Percentiles rank a stretch among this genome's conserved stretches.
Conservation (phyloP, 352 stramenopile genomes). For the Lagenidium giganteum region DNA sequence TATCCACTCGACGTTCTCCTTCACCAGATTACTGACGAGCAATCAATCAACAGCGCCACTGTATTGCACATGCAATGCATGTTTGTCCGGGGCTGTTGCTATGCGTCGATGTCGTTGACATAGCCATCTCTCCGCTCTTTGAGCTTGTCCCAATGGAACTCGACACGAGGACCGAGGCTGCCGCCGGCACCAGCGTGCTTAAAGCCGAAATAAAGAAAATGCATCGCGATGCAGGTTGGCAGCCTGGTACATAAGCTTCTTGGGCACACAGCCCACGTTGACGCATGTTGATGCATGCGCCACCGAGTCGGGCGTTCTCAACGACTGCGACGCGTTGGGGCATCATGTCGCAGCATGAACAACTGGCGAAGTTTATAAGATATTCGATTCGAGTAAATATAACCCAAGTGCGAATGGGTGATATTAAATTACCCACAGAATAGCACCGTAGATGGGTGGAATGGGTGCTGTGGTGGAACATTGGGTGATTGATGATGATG, state of each 20-base stretch:
- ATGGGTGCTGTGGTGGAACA: too few species aligned
- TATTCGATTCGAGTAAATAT: too few species aligned
- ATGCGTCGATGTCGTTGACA: constrained; percentile 96
- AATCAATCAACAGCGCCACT: background rate
- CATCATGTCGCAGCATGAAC: too few species aligned
- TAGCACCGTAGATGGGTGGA: too few species aligned
- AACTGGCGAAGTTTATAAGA: too few species aligned
- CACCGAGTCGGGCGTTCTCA: constrained; percentile 87
- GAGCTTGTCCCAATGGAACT: constrained; percentile 89
- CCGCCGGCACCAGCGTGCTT: constrained; percentile 25
- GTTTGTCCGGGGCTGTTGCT: background rate
- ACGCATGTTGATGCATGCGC: constrained; percentile 99
- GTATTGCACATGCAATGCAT: background rate
- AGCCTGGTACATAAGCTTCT: constrained; percentile 97
- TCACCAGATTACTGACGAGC: constrained; percentile 78
- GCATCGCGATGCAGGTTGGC: constrained; percentile 54
- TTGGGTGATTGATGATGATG: too few species aligned
- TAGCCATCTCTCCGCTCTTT: constrained; percentile 94
- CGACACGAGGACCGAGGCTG: constrained; percentile 29
- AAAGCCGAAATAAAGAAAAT: constrained; percentile 48
- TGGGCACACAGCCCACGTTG: constrained; percentile 99
- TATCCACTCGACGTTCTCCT: constrained; percentile 86
- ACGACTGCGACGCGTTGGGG: constrained; percentile 96
- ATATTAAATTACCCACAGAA: too few species aligned
- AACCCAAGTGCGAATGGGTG: too few species aligned